Conservation (phyloP, 2,329 filamentous ascomycete species). For the Cladosporium velox region DNA sequence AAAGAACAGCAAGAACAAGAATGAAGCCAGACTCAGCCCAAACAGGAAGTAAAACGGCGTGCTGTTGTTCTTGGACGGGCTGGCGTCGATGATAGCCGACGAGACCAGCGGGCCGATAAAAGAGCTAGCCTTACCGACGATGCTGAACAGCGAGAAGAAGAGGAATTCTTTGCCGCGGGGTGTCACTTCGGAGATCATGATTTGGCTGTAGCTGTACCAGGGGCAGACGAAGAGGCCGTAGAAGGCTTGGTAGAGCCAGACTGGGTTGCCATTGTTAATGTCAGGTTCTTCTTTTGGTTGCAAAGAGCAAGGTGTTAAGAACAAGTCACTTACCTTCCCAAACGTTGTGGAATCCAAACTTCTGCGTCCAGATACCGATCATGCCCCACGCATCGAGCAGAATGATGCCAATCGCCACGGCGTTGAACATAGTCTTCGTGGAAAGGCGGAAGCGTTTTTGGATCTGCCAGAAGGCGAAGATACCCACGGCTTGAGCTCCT, state of each 20-base stretch:
- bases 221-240: conserved; percentile 69
- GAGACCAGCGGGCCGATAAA: conserved; percentile 71
- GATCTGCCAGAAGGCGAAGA: conserved; percentile 59
- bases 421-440: conserved; percentile 70
- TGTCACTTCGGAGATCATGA: conserved; percentile 70
- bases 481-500: conserved; percentile 62
- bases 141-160: conserved; percentile 70
- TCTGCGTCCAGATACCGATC: conserved; percentile 59
- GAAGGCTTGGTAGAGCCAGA: conserved; percentile 48
- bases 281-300: not conserved
- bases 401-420: conserved; percentile 62
- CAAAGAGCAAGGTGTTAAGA: not conserved
- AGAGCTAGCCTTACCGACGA: conserved; percentile 67
- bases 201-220: conserved; percentile 71
- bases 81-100: conserved; percentile 67
- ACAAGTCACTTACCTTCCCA: conserved; percentile 47
- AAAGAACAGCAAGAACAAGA: conserved; percentile 55
- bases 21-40: conserved; percentile 58
- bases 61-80: conserved; percentile 58
- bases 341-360: conserved; percentile 53
- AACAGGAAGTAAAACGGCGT: conserved; percentile 69
- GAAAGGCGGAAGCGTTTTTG: conserved; percentile 61
- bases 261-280: conserved; percentile 13
- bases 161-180: conserved; percentile 69
- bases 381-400: conserved; percentile 62